These are phyloP conservation scores for Linum trigynum DNA, from an alignment of 345 rosid species.

Conservation along the genomic window DNA sequence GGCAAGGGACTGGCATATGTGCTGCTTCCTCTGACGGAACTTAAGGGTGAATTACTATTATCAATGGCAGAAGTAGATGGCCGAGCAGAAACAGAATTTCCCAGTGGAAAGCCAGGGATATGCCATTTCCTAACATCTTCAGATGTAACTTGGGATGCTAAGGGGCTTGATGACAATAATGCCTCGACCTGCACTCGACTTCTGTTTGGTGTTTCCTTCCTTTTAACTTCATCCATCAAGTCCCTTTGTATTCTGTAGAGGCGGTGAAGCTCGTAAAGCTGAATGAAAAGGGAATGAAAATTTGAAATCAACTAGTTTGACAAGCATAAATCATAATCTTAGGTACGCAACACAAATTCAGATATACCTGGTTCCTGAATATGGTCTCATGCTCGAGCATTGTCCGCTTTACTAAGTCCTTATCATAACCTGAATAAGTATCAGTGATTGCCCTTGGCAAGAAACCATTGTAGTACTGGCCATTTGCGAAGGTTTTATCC, in stretches of 20 bases:
- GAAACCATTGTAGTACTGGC: slow-evolving; percentile 28
- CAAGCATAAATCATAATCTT: neutral
- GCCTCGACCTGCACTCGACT: slow-evolving; percentile 20
- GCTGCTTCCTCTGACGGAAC: slow-evolving; percentile 25
- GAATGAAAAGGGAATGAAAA: slow-evolving; percentile 10
- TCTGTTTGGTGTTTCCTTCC: slow-evolving; percentile 24
- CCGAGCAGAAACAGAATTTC: slow-evolving; percentile 11
- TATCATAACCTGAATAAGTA: slow-evolving; percentile 23
- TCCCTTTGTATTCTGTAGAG: slow-evolving; percentile 55
- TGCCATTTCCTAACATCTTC: slow-evolving; percentile 20
- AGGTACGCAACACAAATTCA: neutral
- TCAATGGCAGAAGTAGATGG: slow-evolving; percentile 30
- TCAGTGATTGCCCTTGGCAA: slow-evolving; percentile 24
- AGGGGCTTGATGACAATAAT: slow-evolving; percentile 20
- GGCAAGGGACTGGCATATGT: slow-evolving; percentile 26
- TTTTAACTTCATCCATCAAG: slow-evolving; percentile 65
- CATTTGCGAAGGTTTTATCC: slow-evolving; percentile 21
- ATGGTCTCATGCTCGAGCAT: slow-evolving; percentile 63
- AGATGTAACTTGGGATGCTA: slow-evolving; percentile 9
- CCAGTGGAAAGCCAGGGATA: slow-evolving; percentile 7
- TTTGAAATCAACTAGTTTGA: slow-evolving; percentile 12
- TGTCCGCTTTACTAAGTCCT: slow-evolving; percentile 49
- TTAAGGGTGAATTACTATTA: slow-evolving; percentile 30
- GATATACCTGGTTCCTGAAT: slow-evolving; percentile 60
- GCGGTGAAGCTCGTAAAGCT: slow-evolving; percentile 70